Evolutionary conservation across 2,329 filamentous ascomycete species (phyloP).

Genomic region (Fusarium dimerum): DNA sequence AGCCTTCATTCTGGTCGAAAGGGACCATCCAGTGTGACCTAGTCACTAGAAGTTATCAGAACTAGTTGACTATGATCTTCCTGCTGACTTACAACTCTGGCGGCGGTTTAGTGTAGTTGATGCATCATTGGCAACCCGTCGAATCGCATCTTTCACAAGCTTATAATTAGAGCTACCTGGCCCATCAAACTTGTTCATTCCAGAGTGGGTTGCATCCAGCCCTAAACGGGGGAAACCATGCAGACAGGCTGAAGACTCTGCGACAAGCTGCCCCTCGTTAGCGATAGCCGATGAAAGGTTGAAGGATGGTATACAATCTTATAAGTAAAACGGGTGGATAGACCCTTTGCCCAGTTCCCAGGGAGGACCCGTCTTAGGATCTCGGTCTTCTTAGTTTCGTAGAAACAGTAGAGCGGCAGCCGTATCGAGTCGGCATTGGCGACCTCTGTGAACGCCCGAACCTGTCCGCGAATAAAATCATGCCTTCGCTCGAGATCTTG

Average conservation of each 20-base stretch:
- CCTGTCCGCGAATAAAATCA: neutral
- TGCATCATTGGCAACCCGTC: neutral
- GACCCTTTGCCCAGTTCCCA: neutral
- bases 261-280: neutral
- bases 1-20: constrained; percentile 28
- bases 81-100: neutral
- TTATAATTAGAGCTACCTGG: neutral
- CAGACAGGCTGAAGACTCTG: constrained; percentile 1
- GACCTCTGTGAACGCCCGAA: neutral
- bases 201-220: constrained; percentile 1
- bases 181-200: constrained; percentile 3
- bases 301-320: neutral
- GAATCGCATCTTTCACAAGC: neutral
- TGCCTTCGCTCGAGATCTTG: neutral
- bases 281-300: neutral
- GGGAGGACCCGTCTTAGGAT: neutral
- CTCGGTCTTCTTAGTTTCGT: constrained; percentile 1
- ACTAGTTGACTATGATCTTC: neutral
- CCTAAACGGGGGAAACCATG: neutral
- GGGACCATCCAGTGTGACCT: constrained; percentile 12
- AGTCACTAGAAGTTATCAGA: neutral
- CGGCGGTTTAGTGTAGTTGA: neutral
- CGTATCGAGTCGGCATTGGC: neutral
- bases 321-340: neutral
- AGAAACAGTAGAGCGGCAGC: constrained; percentile 3